phyloP scores from a whole-genome alignment of 176 grass and related monocot genomes.

The Rhynchospora breviuscula region DNA sequence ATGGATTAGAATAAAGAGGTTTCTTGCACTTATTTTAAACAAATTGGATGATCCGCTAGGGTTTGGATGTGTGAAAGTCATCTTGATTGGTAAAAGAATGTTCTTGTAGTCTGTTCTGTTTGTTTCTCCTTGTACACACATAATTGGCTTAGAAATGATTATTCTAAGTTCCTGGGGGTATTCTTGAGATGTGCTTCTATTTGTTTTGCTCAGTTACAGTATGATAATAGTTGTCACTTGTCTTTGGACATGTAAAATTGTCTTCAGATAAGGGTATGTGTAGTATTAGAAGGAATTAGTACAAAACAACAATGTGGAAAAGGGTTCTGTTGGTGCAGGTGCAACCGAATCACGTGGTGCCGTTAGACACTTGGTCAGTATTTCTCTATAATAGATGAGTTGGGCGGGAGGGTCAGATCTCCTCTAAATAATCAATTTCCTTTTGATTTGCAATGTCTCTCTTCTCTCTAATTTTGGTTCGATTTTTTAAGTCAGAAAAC shows the following conservation, averaged over 20 bases:
- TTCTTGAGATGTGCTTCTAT: background rate
- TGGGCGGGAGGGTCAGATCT: no score
- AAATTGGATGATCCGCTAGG: background rate
- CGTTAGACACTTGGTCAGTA: no score
- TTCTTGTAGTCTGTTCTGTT: background rate
- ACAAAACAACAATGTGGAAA: no score
- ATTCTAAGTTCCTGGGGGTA: background rate
- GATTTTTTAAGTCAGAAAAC: background rate
- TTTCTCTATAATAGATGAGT: no score
- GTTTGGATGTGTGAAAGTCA: background rate
- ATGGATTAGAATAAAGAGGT: background rate
- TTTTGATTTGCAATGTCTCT: no score
- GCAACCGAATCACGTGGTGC: no score
- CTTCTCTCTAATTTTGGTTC: background rate
- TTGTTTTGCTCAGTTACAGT: background rate
- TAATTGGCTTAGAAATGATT: background rate
- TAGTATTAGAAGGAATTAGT: no score
- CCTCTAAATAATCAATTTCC: no score
- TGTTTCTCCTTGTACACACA: background rate
- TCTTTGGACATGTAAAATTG: background rate
- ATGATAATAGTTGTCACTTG: background rate
- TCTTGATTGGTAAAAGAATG: background rate
- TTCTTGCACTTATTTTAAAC: no score
- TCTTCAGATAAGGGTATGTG: background rate
- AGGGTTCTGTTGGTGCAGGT: no score